phyloP scores from a whole-genome alignment of 306 rosid species.

The Delonix regia region DNA sequence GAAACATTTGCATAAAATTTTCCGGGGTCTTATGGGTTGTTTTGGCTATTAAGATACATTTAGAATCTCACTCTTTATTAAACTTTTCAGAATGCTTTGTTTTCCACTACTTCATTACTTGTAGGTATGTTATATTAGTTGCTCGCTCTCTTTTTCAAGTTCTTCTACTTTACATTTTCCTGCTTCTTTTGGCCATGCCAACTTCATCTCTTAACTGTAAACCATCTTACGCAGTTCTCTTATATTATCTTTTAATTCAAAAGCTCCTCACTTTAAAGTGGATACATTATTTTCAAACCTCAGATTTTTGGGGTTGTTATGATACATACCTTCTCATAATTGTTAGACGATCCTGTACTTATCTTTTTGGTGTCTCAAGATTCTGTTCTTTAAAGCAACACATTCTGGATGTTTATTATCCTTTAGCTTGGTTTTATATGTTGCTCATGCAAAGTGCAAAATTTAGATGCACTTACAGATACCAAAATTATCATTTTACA shows the following conservation, averaged over 20 bases:
- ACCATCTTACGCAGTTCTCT: neutral
- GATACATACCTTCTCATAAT: neutral
- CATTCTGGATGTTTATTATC: neutral
- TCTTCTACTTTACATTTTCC: neutral
- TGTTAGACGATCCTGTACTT: neutral
- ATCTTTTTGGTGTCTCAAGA: neutral
- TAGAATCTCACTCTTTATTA: conserved; percentile 9
- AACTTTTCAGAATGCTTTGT: neutral
- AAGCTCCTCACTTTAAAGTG: neutral
- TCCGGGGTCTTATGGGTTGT: neutral
- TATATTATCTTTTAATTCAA: neutral
- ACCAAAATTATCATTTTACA: neutral
- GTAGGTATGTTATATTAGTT: neutral
- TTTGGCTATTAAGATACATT: neutral
- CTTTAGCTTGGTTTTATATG: neutral
- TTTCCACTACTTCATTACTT: neutral
- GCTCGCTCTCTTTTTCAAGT: neutral
- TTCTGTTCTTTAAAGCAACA: neutral
- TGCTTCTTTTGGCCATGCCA: neutral
- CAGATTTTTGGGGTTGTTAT: neutral
- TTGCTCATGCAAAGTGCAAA: neutral
- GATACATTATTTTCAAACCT: neutral
- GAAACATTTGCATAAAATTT: neutral
- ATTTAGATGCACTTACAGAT: neutral
- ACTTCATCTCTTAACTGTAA: neutral